Conservation (phyloP, 108 stramenopile species). For the Cyclotella kingstonii region DNA sequence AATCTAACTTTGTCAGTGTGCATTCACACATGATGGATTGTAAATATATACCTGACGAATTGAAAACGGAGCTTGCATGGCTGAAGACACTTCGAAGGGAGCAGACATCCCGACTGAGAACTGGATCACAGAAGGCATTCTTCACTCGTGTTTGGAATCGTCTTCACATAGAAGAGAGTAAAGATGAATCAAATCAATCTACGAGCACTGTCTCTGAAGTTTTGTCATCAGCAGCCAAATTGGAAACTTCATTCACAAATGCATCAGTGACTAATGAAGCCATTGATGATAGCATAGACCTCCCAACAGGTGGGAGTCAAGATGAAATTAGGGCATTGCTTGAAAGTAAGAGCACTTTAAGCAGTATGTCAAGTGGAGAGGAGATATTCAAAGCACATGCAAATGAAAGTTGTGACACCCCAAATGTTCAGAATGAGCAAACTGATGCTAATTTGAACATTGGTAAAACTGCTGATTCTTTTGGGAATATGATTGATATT, state of each 20-base stretch:
- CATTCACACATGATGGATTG: slow-evolving; percentile 92
- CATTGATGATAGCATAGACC: slow-evolving; percentile 14
- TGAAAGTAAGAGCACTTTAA: slow-evolving; percentile 43
- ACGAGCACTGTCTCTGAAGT: neutral
- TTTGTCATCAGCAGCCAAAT: neutral
- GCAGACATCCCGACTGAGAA: slow-evolving; percentile 75
- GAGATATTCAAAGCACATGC: slow-evolving; percentile 12
- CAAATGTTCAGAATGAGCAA: slow-evolving; percentile 8
- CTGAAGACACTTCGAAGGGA: slow-evolving; percentile 82
- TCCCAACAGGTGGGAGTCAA: slow-evolving; percentile 8
- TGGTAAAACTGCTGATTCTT: slow-evolving; percentile 36
- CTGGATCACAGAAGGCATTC: slow-evolving; percentile 88
- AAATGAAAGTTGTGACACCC: neutral
- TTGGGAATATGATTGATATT: slow-evolving; percentile 15
- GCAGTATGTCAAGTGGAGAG: slow-evolving; percentile 37
- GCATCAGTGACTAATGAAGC: neutral
- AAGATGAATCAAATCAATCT: slow-evolving; percentile 1
- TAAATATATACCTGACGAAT: slow-evolving; percentile 55
- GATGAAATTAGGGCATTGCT: slow-evolving; percentile 41
- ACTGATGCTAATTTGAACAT: slow-evolving; percentile 3
- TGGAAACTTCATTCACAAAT: neutral
- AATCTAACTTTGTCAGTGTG: slow-evolving; percentile 89
- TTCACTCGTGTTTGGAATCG: slow-evolving; percentile 81
- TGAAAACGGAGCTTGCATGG: slow-evolving; percentile 61
- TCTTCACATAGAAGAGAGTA: slow-evolving; percentile 46